Evolutionary conservation across 2,329 filamentous ascomycete species (phyloP).

Genomic region (Diplodia mutila): DNA sequence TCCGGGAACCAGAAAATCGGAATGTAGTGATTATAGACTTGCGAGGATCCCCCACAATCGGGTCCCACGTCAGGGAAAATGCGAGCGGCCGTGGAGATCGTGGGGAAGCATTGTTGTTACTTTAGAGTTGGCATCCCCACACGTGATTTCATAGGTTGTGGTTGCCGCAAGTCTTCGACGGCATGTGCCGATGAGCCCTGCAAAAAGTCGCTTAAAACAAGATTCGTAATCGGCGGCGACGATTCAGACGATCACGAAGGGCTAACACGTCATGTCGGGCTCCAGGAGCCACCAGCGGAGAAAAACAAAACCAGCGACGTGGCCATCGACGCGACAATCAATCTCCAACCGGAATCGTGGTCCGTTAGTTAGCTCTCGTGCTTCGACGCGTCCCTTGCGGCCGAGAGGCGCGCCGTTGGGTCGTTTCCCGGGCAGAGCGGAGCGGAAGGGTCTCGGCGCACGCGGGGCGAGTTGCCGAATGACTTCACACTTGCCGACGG

Average conservation of each 20-base stretch:
- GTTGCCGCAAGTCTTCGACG: neutral
- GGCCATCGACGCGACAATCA: neutral
- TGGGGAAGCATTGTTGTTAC: neutral
- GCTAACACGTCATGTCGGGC: neutral
- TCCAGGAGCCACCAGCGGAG: neutral
- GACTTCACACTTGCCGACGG: slow-evolving; percentile 15
- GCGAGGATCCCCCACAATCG: neutral
- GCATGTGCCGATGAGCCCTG: neutral
- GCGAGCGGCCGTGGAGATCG: neutral
- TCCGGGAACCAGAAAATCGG: neutral
- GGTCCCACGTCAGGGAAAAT: neutral
- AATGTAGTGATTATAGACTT: neutral
- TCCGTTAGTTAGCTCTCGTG: neutral
- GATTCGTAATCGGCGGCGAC: neutral
- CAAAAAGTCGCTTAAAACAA: neutral
- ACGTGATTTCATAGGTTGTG: neutral
- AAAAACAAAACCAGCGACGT: neutral
- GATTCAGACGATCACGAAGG: slow-evolving; percentile 2
- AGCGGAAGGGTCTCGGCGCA: neutral
- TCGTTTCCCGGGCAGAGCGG: neutral
- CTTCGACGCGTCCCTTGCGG: neutral
- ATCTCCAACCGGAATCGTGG: neutral
- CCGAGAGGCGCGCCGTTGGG: neutral
- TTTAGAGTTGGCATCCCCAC: neutral
- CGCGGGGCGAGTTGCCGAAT: slow-evolving; percentile 11